Evolutionary conservation across 768 basidiomycete species (phyloP), one percentile per base, ranked within the genome.

Genomic region (Boletus subparvulus): DNA sequence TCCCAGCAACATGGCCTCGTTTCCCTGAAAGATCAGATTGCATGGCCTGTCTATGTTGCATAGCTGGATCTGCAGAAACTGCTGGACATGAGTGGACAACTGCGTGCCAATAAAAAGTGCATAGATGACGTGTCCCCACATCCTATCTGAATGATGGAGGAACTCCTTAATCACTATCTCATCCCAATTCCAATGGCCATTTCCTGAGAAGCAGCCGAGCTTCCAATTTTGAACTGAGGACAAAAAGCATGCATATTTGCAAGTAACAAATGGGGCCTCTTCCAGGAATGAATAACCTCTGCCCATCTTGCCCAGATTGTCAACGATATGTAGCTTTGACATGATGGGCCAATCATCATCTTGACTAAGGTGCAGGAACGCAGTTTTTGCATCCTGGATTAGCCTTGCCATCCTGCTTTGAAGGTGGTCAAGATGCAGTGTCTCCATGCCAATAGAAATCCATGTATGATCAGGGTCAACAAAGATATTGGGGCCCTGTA

Each of bases 231-330:
- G 33, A n/a, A 54, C 45, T 1, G 30, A 21, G 0, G 28, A 21
- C 2, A 54, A 37, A 14, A 54, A 54, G 39, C 36, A 36, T 0
- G 0, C 21, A 4, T 52, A 43, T 2, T 0, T 3, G 4, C 16
- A 9, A 35, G 13, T n/a, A 2, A 1, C 3, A 21, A 54, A 54
- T 0, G 37, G 39, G 3, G 28, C 8, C 10, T 54, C 52, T 12
- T 52, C 50, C 3, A 58, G 41, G 28, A 58, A 58, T 4, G 32
- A 43, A 24, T 58, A 58, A 1, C 47, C 56, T 13, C 56, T 19
- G 12, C 16, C 16, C 1, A 16, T 4, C 3, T 53, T 58, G 10
- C 26, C 14, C 1, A 57, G 13, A 13, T 52, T 4, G 1, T 54
- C 57, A 0, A 26, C 6, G 3, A 53, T 32, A 0, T 3, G 12